Percentiles rank a stretch among this genome's conserved stretches.
Evolutionary conservation across 2,329 filamentous ascomycete species (phyloP).

Genomic region (Talaromyces atroroseus): DNA sequence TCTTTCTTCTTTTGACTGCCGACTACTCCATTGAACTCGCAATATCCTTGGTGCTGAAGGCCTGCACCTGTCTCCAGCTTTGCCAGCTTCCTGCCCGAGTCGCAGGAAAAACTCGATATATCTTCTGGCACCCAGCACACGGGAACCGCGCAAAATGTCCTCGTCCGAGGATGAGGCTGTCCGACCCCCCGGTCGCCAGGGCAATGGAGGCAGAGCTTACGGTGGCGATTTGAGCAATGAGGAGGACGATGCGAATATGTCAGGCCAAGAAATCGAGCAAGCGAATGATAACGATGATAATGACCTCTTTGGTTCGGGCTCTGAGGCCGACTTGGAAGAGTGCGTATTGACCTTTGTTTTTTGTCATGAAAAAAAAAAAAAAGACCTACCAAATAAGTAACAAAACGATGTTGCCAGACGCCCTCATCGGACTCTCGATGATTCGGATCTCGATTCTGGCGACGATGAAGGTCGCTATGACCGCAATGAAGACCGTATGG

Average conservation of each 20-base stretch:
- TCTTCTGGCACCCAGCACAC: background rate
- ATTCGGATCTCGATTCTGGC: conserved; percentile 59
- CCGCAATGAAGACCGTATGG: conserved; percentile 43
- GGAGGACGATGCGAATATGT: conserved; percentile 20
- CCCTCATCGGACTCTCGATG: conserved; percentile 48
- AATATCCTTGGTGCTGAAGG: background rate
- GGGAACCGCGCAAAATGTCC: conserved; percentile 24
- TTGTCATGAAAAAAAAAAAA: background rate
- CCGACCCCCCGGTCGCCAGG: conserved; percentile 28
- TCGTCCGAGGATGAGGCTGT: conserved; percentile 35
- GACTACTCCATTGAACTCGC: background rate
- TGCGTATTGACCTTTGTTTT: conserved; percentile 15
- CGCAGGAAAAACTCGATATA: background rate
- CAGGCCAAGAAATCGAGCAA: conserved; percentile 23
- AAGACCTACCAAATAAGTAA: background rate
- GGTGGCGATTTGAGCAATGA: conserved; percentile 22
- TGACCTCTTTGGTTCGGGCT: conserved; percentile 45
- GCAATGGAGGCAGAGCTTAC: conserved; percentile 19
- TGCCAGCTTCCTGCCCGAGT: background rate
- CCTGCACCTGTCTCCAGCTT: background rate
- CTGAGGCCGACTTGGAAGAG: conserved; percentile 37
- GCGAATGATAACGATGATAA: conserved; percentile 34
- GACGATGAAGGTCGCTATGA: conserved; percentile 56
- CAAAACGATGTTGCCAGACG: conserved; percentile 22
- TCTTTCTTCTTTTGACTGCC: background rate